Conservation (phyloP, 176 grass and related monocot species). For the Rhynchospora tenuis region DNA sequence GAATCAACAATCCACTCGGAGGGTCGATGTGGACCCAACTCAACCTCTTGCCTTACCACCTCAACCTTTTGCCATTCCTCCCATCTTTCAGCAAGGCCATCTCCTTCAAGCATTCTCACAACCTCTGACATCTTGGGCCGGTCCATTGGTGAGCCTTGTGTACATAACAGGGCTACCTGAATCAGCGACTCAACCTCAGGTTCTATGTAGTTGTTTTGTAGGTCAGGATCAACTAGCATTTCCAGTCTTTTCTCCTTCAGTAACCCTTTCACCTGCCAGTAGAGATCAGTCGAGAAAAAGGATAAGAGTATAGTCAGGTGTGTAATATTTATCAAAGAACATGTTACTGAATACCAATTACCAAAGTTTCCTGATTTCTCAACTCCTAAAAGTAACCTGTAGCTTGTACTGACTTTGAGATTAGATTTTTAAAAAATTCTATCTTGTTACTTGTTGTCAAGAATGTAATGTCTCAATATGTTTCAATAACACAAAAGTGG, state of each 20-base stretch:
- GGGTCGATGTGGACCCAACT: constrained; percentile 39
- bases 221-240: constrained; percentile 67
- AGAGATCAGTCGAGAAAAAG: background rate
- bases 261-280: constrained; percentile 67
- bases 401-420: background rate
- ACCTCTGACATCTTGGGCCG: constrained; percentile 93
- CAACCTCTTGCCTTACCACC: constrained; percentile 59
- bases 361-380: background rate
- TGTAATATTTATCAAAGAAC: background rate
- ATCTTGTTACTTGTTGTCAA: background rate
- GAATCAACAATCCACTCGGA: constrained; percentile 79
- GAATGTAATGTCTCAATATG: background rate
- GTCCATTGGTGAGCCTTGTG: constrained; percentile 60
- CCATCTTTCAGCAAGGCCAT: constrained; percentile 71
- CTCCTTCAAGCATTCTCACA: constrained; percentile 87
- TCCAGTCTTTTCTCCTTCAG: constrained; percentile 75
- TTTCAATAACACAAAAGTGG: background rate
- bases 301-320: background rate
- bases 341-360: background rate
- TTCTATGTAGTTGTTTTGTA: constrained; percentile 65
- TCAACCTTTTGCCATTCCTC: constrained; percentile 92
- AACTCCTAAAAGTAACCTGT: background rate
- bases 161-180: constrained; percentile 82
- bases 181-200: constrained; percentile 75
- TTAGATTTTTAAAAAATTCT: background rate